Percentiles rank a stretch among this genome's conserved stretches.
Conservation (phyloP, 352 stramenopile species). For the Phytophthora hibernalis region DNA sequence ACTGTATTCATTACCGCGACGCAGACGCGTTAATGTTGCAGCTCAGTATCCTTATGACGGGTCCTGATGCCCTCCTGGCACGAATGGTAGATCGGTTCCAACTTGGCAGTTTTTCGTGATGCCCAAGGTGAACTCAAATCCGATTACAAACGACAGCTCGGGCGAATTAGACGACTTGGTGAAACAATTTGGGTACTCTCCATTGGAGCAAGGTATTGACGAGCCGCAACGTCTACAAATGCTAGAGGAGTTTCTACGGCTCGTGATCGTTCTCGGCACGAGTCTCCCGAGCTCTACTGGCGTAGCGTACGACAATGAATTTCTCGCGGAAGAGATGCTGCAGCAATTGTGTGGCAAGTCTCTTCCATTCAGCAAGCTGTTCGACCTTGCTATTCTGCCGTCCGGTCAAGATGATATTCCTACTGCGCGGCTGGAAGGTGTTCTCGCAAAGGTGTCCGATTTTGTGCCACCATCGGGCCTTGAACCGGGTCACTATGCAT, state of each 20-base stretch:
- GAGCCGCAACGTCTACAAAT: conserved; percentile 76
- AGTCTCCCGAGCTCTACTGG: conserved; percentile 72
- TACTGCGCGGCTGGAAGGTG: conserved; percentile 64
- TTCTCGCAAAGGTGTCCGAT: conserved; percentile 68
- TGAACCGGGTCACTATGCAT: conserved; percentile 81
- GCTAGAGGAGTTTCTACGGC: conserved; percentile 84
- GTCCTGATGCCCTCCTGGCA: conserved; percentile 66
- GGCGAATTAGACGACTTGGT: conserved; percentile 18
- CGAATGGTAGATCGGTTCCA: conserved; percentile 85
- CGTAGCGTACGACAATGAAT: conserved; percentile 69
- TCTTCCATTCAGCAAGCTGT: conserved; percentile 82
- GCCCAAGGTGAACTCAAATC: conserved; percentile 17
- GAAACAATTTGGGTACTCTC: conserved; percentile 57
- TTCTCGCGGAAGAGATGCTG: conserved; percentile 85
- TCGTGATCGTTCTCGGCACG: conserved; percentile 81
- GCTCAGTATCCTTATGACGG: conserved; percentile 69
- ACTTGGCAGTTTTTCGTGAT: conserved; percentile 72
- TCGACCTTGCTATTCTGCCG: conserved; percentile 81
- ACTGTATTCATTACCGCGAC: conserved; percentile 89
- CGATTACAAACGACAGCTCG: conserved; percentile 10
- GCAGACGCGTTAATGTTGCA: conserved; percentile 85
- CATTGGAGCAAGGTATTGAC: conserved; percentile 69
- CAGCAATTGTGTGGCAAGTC: conserved; percentile 86
- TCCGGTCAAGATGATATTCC: conserved; percentile 87
- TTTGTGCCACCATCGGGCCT: conserved; percentile 80